phyloP scores from a whole-genome alignment of 2,329 filamentous ascomycete genomes.

The Raffaelea arxii region DNA sequence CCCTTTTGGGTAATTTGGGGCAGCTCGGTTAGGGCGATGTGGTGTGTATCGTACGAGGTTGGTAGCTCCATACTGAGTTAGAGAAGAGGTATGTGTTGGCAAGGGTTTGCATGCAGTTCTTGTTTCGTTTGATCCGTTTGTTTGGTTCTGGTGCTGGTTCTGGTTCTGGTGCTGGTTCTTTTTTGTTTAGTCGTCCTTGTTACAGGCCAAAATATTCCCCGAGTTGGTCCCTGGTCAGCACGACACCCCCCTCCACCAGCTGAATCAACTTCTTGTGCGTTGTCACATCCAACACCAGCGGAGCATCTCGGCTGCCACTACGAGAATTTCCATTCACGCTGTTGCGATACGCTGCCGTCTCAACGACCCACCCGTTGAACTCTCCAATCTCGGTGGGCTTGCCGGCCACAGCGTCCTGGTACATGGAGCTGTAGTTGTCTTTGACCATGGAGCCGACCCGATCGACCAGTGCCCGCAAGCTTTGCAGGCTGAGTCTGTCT shows the following conservation, averaged over 20 bases:
- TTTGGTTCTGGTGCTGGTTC: too few species aligned
- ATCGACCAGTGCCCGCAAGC: conserved; percentile 35
- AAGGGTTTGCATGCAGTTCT: too few species aligned
- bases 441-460: conserved; percentile 36
- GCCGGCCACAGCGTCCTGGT: conserved; percentile 45
- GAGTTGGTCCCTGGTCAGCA: conserved; percentile 10
- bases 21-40: too few species aligned
- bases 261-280: conserved; percentile 14
- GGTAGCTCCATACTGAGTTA: too few species aligned
- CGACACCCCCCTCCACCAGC: conserved; percentile 14
- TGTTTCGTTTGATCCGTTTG: too few species aligned
- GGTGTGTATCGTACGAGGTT: too few species aligned
- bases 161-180: too few species aligned
- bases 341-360: conserved; percentile 16
- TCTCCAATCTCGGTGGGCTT: conserved; percentile 46
- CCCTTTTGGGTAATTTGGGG: too few species aligned
- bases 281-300: conserved; percentile 8
- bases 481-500: conserved; percentile 32
- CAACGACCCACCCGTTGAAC: conserved; percentile 39
- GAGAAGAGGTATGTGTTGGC: too few species aligned
- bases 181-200: too few species aligned
- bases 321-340: neutral
- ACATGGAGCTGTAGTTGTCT: conserved; percentile 52
- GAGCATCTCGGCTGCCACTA: too few species aligned
- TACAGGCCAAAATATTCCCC: conserved; percentile 11